A percentile compares a stretch with the other conserved stretches of the same genome.
Evolutionary conservation across 345 rosid species (phyloP).

Genomic region (Eucalyptus marginata): DNA sequence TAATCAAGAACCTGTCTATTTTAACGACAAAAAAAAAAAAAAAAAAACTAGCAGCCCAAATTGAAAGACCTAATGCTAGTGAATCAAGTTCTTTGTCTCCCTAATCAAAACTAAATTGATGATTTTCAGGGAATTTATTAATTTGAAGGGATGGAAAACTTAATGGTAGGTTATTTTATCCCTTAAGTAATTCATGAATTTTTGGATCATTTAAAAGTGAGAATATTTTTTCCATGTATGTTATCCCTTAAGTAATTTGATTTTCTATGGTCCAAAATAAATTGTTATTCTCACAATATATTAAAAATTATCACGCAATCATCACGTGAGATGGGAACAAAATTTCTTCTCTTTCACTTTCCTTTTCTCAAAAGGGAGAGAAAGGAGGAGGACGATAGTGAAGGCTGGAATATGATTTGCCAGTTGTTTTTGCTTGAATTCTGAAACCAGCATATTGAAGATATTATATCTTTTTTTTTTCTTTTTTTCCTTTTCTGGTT

Average conservation of each 20-base stretch:
- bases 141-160: neutral
- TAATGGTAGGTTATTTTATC: neutral
- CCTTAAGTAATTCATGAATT: neutral
- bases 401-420: neutral
- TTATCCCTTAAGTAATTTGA: no score
- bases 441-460: neutral
- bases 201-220: no score
- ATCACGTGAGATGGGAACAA: no score
- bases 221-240: no score
- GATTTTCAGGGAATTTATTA: no score
- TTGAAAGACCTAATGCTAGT: neutral
- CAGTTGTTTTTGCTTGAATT: neutral
- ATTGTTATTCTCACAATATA: no score
- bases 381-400: neutral
- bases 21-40: no score
- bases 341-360: neutral
- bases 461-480: neutral
- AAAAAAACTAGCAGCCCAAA: neutral
- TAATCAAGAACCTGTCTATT: neutral
- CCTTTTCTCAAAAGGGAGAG: neutral
- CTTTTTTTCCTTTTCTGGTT: neutral
- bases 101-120: neutral
- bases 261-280: accelerated
- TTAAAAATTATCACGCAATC: no score
- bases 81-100: neutral